Conservation (phyloP, 164 flowering plant genomes). For the Stephania yunnanensis region DNA sequence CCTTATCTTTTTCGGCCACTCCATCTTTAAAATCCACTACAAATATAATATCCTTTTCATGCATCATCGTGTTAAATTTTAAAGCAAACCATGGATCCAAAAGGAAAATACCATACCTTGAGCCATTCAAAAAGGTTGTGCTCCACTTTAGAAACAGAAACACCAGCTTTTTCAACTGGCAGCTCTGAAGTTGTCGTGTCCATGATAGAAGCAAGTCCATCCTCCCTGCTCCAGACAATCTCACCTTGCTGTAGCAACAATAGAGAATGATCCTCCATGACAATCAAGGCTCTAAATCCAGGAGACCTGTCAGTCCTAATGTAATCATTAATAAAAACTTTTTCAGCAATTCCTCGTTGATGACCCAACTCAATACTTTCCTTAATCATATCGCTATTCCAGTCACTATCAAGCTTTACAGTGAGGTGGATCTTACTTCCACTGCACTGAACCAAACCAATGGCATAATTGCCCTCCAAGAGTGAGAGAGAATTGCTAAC, state of each 20-base stretch:
- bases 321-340: constrained; percentile 81
- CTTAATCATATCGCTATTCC: constrained; percentile 43
- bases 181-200: constrained; percentile 85
- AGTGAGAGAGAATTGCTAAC: constrained; percentile 66
- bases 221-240: constrained; percentile 95
- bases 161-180: constrained; percentile 81
- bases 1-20: background rate
- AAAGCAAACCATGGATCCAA: background rate
- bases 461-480: constrained; percentile 62
- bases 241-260: constrained; percentile 84
- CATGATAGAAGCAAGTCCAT: constrained; percentile 85
- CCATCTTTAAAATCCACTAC: background rate
- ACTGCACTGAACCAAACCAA: constrained; percentile 53
- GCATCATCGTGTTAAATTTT: background rate
- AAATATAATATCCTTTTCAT: background rate
- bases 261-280: constrained; percentile 94
- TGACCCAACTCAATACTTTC: constrained; percentile 59
- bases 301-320: constrained; percentile 73
- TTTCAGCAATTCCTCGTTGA: constrained; percentile 62
- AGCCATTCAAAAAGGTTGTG: constrained; percentile 91
- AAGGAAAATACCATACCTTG: constrained; percentile 42
- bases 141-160: constrained; percentile 92
- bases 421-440: constrained; percentile 46
- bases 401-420: constrained; percentile 59
- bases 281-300: constrained; percentile 93